Percentiles rank a stretch among this genome's conserved stretches.
These are phyloP conservation scores for Debaryomyces castellii DNA, from an alignment of 805 yeast genomes.

Conservation along the genomic window DNA sequence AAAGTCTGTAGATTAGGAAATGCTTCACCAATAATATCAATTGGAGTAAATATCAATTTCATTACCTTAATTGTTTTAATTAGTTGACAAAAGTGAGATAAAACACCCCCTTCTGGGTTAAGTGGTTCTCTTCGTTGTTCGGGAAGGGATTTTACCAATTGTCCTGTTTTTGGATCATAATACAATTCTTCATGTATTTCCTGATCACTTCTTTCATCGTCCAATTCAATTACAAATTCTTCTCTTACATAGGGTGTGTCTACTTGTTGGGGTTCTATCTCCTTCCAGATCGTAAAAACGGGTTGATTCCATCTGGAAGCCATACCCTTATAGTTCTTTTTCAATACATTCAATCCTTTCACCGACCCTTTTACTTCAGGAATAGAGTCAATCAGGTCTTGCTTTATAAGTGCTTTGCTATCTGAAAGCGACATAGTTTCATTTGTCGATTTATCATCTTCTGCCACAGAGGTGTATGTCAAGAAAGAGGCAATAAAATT, in stretches of 20 bases:
- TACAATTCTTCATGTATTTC: slow-evolving; percentile 24
- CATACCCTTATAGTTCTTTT: slow-evolving; percentile 21
- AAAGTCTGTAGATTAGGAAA: slow-evolving; percentile 39
- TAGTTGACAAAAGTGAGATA: slow-evolving; percentile 30
- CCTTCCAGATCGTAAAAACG: slow-evolving; percentile 11
- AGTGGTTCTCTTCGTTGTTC: not conserved
- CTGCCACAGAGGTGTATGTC: not conserved
- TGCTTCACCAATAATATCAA: slow-evolving; percentile 35
- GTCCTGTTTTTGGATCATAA: slow-evolving; percentile 32
- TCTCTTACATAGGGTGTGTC: not conserved
- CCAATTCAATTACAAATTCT: slow-evolving; percentile 30
- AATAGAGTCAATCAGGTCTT: not conserved
- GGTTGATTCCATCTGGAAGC: slow-evolving; percentile 34
- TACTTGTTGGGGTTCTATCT: slow-evolving; percentile 5
- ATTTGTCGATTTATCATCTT: not conserved
- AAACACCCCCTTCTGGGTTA: slow-evolving; percentile 9
- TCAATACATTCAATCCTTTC: slow-evolving; percentile 4
- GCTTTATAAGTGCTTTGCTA: not conserved
- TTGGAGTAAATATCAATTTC: slow-evolving; percentile 39
- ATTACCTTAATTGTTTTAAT: slow-evolving; percentile 36
- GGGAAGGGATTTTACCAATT: slow-evolving; percentile 21
- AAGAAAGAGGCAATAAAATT: not conserved
- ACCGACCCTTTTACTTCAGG: not conserved
- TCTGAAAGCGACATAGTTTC: not conserved
- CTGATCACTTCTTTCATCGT: slow-evolving; percentile 17